phyloP scores from a whole-genome alignment of 495 filamentous ascomycete genomes.

The Neurospora discreta region DNA sequence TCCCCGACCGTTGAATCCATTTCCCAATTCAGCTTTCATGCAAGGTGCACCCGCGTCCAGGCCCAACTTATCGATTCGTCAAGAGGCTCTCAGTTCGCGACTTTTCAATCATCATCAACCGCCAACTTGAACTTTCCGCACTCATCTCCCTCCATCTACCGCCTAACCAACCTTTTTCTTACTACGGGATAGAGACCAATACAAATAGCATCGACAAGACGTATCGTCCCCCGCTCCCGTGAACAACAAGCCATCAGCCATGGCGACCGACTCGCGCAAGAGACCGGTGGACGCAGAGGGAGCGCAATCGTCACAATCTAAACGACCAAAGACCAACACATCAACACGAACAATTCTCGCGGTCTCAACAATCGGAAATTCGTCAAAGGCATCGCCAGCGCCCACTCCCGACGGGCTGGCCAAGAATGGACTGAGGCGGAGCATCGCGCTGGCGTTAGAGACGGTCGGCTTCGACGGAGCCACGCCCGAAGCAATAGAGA shows the following conservation, averaged over 20 bases:
- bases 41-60: background rate
- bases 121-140: background rate
- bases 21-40: background rate
- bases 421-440: slow-evolving; percentile 25
- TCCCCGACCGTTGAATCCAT: background rate
- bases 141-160: background rate
- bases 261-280: slow-evolving; percentile 18
- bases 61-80: background rate
- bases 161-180: no score
- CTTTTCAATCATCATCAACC: background rate
- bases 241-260: slow-evolving; percentile 1
- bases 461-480: slow-evolving; percentile 33
- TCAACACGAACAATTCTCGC: slow-evolving; percentile 3
- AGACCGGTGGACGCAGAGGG: slow-evolving; percentile 12
- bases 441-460: slow-evolving; percentile 27
- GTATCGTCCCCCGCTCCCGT: slow-evolving; percentile 3
- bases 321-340: slow-evolving; percentile 20
- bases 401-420: slow-evolving; percentile 21
- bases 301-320: slow-evolving; percentile 8
- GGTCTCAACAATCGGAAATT: background rate
- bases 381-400: background rate
- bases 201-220: background rate
- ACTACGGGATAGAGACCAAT: background rate
- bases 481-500: slow-evolving; percentile 30
- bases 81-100: background rate